Conservation (phyloP, 768 basidiomycete species). For the Boletus huronensis region DNA sequence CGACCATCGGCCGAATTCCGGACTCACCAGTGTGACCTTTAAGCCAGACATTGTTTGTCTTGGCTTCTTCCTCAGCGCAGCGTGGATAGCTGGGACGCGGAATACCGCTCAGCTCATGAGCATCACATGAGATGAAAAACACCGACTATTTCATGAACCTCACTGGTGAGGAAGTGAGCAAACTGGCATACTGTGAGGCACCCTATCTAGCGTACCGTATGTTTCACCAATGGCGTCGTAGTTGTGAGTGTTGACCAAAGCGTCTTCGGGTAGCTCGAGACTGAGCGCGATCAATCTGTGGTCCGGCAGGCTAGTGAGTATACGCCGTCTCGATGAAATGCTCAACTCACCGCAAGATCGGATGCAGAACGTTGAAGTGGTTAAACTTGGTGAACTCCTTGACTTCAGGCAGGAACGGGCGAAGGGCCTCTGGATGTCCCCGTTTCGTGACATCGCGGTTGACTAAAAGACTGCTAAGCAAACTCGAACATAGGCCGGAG, state of each 20-base stretch:
- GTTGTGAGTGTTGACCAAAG: constrained; percentile 45
- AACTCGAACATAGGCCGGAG: not conserved
- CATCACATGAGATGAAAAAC: not conserved
- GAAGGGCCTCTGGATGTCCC: constrained; percentile 46
- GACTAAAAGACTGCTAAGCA: constrained; percentile 32
- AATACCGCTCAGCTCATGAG: not conserved
- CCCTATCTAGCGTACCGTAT: constrained; percentile 31
- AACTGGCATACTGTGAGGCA: not conserved
- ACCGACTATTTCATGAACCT: constrained; percentile 67
- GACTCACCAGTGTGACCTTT: constrained; percentile 55
- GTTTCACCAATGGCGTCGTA: constrained; percentile 42
- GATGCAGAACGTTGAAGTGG: constrained; percentile 50
- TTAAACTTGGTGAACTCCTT: constrained; percentile 47
- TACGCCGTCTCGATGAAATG: not conserved
- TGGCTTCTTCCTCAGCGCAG: constrained; percentile 44
- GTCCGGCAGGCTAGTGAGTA: not conserved
- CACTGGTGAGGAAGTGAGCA: constrained; percentile 32
- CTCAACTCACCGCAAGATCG: constrained; percentile 39
- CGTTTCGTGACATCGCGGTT: constrained; percentile 47
- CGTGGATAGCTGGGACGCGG: constrained; percentile 43
- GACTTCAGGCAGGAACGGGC: constrained; percentile 52
- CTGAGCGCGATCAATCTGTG: constrained; percentile 48
- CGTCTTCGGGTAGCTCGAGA: constrained; percentile 53
- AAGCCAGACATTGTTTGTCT: constrained; percentile 54
- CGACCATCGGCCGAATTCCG: too few relatives aligned